These are phyloP conservation scores for Penicillium concentricum DNA, from an alignment of 2,329 filamentous ascomycete genomes.

Conservation along the genomic window DNA sequence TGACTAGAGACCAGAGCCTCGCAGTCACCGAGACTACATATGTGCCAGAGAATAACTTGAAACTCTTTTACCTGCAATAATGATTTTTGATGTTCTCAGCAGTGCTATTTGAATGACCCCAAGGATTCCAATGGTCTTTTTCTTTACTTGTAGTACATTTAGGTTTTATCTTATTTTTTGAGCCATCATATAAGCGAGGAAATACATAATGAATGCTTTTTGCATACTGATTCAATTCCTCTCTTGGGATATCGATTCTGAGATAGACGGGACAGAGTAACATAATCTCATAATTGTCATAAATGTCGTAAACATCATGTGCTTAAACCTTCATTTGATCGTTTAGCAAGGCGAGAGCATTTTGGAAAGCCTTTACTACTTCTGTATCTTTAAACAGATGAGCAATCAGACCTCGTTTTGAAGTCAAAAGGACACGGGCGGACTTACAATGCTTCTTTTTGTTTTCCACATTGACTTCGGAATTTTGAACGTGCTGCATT, in stretches of 20 bases:
- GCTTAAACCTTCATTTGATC: slow-evolving; percentile 25
- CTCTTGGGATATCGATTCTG: not conserved
- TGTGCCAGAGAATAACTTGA: not conserved
- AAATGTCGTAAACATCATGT: not conserved
- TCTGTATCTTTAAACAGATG: slow-evolving; percentile 36
- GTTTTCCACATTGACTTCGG: slow-evolving; percentile 68
- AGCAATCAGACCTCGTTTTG: slow-evolving; percentile 13
- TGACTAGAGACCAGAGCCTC: not conserved
- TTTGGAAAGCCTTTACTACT: slow-evolving; percentile 51
- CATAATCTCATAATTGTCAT: slow-evolving; percentile 7
- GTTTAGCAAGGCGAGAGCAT: slow-evolving; percentile 46
- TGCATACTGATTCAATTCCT: not conserved
- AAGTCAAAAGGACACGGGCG: slow-evolving; percentile 9
- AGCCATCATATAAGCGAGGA: not conserved
- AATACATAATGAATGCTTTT: not conserved
- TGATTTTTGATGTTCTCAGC: too few relatives aligned
- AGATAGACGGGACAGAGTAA: not conserved
- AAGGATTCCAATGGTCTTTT: not conserved
- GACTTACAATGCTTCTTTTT: slow-evolving; percentile 77
- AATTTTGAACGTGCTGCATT: slow-evolving; percentile 70
- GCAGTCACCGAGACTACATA: not conserved
- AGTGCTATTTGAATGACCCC: not conserved
- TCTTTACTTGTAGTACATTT: not conserved
- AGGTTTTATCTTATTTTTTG: not conserved
- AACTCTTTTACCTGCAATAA: not conserved